Evolutionary conservation across 1,284 basidiomycete species (phyloP).

Genomic region (Malassezia cuniculi): DNA sequence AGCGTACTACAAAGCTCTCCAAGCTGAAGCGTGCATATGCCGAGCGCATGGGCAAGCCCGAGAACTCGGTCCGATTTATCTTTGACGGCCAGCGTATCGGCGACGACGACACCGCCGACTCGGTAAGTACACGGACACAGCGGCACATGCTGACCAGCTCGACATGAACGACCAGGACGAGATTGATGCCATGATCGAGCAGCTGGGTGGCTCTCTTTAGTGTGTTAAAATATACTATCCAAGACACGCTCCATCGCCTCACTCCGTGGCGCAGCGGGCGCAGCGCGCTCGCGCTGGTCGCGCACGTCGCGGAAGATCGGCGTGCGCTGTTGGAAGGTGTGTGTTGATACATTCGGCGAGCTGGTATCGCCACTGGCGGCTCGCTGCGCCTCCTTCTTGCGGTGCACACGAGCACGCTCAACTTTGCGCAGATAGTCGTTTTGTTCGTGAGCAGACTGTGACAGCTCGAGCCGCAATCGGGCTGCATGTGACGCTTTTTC

Average conservation of each 20-base stretch:
- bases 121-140: slow-evolving; percentile 20
- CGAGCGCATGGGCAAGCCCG: slow-evolving; percentile 69
- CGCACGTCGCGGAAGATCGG: slow-evolving; percentile 33
- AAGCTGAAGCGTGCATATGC: slow-evolving; percentile 90
- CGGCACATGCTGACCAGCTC: slow-evolving; percentile 19
- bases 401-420: slow-evolving; percentile 77
- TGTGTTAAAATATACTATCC: slow-evolving; percentile 7
- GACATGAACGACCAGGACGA: slow-evolving; percentile 43
- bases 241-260: slow-evolving; percentile 10
- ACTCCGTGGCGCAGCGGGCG: not conserved
- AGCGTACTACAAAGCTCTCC: slow-evolving; percentile 78
- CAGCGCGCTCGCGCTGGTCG: slow-evolving; percentile 19
- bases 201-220: slow-evolving; percentile 33
- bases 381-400: slow-evolving; percentile 67
- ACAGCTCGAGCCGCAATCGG: slow-evolving; percentile 77
- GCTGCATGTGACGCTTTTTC: slow-evolving; percentile 80
- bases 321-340: slow-evolving; percentile 33
- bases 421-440: slow-evolving; percentile 87
- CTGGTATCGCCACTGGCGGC: slow-evolving; percentile 16
- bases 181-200: slow-evolving; percentile 45
- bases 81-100: slow-evolving; percentile 41
- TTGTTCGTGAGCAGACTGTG: slow-evolving; percentile 77
- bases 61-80: slow-evolving; percentile 41
- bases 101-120: slow-evolving; percentile 42
- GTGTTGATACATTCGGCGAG: slow-evolving; percentile 1